Evolutionary conservation across 1,284 basidiomycete species (phyloP), one percentile per base, ranked within the genome.

Genomic region (Microbotryomycetes sp.): DNA sequence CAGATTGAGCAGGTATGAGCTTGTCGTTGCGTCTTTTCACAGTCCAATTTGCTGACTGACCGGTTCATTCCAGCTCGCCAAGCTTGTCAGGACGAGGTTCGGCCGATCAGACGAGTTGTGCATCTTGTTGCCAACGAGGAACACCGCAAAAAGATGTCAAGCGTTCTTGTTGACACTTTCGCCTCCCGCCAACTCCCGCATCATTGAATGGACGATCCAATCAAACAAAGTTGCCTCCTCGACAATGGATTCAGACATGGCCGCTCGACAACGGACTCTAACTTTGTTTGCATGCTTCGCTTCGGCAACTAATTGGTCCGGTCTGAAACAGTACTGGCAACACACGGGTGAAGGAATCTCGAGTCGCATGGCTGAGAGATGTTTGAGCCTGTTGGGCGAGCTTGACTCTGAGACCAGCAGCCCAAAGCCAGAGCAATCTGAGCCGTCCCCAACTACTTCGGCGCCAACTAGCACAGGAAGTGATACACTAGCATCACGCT

Each of bases 321-420:
- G 87, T 4, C 92, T 89, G 15, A 97, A 91, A 76, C 83, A 90
- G 73, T 97, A 93, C 75, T 97, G 94, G 92, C 93, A 97, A 72
- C 93, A 97, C 73, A 86, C 88, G 0, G 94, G 94, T 0, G 80
- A 88, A 66, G 92, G 92, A 0, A 86, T 98, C 55, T 90, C 88
- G 1, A 92, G 89, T 65, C 85, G 94, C 23, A 77, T 88, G 36
- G 92, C 93, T 1, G 91, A 94, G 60, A 80, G 84, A 55, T 92
- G 88, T 70, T 80, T 97, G 28, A 79, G 82, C 23, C 79, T 89
- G 70, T 79, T 92, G 6, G 78, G 78, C 14, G 77, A 78, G 65
- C 67, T 72, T 14, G 76, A 78, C 4, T 74, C 76, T 6, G 74
- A 74, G 19, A 49, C 58, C 0, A 49, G 31, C 56, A 30, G 29